Evolutionary conservation across 495 filamentous ascomycete genomes (phyloP).

Genomic region (Daldinia loculata): DNA sequence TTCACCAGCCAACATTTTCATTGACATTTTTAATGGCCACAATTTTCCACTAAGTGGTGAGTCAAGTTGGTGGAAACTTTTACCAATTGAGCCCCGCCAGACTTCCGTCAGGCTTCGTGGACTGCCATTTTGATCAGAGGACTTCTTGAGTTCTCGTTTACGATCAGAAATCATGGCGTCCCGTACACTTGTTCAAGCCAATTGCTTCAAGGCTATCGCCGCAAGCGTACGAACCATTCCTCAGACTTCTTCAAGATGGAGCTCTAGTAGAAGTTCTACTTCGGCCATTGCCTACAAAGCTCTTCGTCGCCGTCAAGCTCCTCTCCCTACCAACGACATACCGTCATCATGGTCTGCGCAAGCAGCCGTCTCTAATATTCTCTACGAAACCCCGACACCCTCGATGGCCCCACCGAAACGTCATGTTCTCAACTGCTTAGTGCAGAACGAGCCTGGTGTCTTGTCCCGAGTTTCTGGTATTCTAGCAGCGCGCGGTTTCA

Average conservation of each 20-base stretch:
- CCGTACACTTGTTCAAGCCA: slow-evolving; percentile 51
- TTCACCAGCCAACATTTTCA: slow-evolving; percentile 16
- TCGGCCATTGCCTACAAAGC: slow-evolving; percentile 97
- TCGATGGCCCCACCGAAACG: slow-evolving; percentile 86
- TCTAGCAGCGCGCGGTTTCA: slow-evolving; percentile 95
- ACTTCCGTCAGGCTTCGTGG: slow-evolving; percentile 25
- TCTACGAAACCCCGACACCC: slow-evolving; percentile 94
- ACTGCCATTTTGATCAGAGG: slow-evolving; percentile 38
- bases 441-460: slow-evolving; percentile 98
- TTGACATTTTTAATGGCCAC: slow-evolving; percentile 6
- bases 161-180: slow-evolving; percentile 55
- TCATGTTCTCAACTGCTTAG: slow-evolving; percentile 96
- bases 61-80: slow-evolving; percentile 31
- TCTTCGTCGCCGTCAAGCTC: slow-evolving; percentile 84
- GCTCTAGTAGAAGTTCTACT: slow-evolving; percentile 71
- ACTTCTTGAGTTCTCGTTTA: slow-evolving; percentile 37
- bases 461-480: slow-evolving; percentile 96
- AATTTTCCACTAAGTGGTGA: slow-evolving; percentile 39
- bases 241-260: slow-evolving; percentile 43
- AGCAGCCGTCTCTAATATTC: slow-evolving; percentile 94
- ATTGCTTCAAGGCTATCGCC: slow-evolving; percentile 46
- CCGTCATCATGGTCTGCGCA: slow-evolving; percentile 90
- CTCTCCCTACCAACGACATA: slow-evolving; percentile 78
- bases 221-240: slow-evolving; percentile 27
- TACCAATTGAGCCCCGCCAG: slow-evolving; percentile 37